Conservation (phyloP, 2,329 filamentous ascomycete genomes). For the Cryphonectria parasitica region DNA sequence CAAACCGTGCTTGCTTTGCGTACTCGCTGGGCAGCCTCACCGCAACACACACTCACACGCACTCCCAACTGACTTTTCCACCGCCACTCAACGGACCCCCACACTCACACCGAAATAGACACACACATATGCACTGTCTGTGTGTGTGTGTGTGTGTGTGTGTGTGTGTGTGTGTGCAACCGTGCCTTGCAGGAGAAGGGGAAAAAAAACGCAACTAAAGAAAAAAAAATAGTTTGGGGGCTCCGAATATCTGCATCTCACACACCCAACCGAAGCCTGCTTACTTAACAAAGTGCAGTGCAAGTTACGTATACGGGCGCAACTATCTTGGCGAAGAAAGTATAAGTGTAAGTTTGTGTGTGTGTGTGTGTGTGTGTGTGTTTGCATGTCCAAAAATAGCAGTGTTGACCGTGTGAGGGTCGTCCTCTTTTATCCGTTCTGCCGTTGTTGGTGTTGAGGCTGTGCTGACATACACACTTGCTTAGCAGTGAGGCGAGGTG, state of each 20-base stretch:
- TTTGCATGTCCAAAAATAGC: neutral
- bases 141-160: too few relatives aligned
- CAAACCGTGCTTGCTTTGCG: neutral
- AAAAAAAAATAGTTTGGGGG: neutral
- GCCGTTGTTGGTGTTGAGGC: slow-evolving; percentile 18
- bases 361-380: neutral
- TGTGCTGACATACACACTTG: slow-evolving; percentile 3
- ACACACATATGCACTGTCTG: neutral
- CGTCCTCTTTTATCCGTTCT: too few relatives aligned
- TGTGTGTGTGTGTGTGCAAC: neutral
- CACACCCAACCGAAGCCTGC: neutral
- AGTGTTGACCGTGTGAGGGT: neutral
- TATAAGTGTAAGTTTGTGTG: neutral
- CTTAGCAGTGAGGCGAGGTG: slow-evolving; percentile 6
- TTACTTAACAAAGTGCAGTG: neutral
- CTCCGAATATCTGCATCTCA: neutral
- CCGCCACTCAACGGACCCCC: neutral
- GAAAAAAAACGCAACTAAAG: neutral
- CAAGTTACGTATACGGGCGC: neutral
- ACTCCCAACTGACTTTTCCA: neutral
- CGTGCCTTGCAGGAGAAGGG: neutral
- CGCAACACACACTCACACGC: neutral
- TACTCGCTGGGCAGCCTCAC: neutral
- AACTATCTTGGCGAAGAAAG: neutral
- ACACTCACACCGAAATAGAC: neutral